phyloP scores from a whole-genome alignment of 2,329 filamentous ascomycete species.

The Aspergillus novoparasiticus region DNA sequence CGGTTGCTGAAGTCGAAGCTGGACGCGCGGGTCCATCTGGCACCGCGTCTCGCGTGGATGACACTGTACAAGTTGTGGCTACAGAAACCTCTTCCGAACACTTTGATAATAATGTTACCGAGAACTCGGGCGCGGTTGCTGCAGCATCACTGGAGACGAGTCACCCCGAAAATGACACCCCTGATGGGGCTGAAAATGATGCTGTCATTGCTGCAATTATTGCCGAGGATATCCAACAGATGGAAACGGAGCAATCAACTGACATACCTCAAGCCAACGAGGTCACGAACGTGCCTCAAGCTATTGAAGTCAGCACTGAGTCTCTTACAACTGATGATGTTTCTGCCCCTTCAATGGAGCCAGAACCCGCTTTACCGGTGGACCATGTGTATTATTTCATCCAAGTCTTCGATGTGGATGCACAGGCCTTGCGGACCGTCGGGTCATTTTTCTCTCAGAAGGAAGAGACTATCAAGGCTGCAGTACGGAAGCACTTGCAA shows the following conservation, averaged over 20 bases:
- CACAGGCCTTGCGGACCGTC: constrained; percentile 44
- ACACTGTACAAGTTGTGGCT: neutral
- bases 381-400: constrained; percentile 52
- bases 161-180: neutral
- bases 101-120: neutral
- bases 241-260: constrained; percentile 19
- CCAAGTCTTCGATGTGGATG: constrained; percentile 56
- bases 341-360: constrained; percentile 13
- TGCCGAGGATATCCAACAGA: constrained; percentile 29
- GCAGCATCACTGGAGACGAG: neutral
- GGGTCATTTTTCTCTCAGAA: constrained; percentile 47
- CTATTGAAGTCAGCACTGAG: constrained; percentile 18
- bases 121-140: neutral
- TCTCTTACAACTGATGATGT: constrained; percentile 17
- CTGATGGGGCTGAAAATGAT: constrained; percentile 24
- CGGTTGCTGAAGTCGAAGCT: constrained; percentile 22
- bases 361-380: constrained; percentile 29
- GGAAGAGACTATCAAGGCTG: constrained; percentile 43
- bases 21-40: constrained; percentile 33
- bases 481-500: constrained; percentile 42
- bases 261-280: constrained; percentile 8
- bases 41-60: constrained; percentile 4
- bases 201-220: constrained; percentile 33
- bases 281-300: constrained; percentile 8
- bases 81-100: neutral